Conservation (phyloP, 768 basidiomycete species). For the Collybia mongolica region DNA sequence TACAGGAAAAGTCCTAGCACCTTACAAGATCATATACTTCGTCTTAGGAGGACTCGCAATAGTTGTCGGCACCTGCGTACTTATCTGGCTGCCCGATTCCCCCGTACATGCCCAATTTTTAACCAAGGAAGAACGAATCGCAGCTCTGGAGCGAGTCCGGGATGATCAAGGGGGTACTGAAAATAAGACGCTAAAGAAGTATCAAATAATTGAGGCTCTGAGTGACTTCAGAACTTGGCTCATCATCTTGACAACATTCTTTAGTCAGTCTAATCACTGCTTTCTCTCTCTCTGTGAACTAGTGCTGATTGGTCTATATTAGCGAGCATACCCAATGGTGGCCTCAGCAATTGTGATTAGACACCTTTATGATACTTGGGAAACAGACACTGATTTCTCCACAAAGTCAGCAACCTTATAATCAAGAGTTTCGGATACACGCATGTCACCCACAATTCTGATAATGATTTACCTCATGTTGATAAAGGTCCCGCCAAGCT, state of each 20-base stretch:
- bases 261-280: conserved; percentile 39
- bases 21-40: conserved; percentile 64
- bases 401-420: conserved; percentile 60
- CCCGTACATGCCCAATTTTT: conserved; percentile 59
- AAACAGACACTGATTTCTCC: background rate
- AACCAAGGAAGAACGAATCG: conserved; percentile 57
- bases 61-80: conserved; percentile 51
- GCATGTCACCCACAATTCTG: conserved; percentile 54
- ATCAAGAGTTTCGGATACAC: conserved; percentile 66
- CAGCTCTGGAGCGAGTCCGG: conserved; percentile 64
- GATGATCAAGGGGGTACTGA: conserved; percentile 64
- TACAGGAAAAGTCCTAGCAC: conserved; percentile 41
- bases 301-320: conserved; percentile 7
- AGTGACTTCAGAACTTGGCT: conserved; percentile 61
- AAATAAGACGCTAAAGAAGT: conserved; percentile 58
- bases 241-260: conserved; percentile 54
- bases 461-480: conserved; percentile 61
- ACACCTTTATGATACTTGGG: background rate
- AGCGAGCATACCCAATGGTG: conserved; percentile 71
- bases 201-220: conserved; percentile 57
- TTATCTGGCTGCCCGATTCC: conserved; percentile 65
- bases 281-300: background rate
- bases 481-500: conserved; percentile 51
- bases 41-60: conserved; percentile 62
- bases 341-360: conserved; percentile 57